Base-by-base conservation (phyloP, 2,329 filamentous ascomycete genomes). In the Fusarium nygamai region DNA sequence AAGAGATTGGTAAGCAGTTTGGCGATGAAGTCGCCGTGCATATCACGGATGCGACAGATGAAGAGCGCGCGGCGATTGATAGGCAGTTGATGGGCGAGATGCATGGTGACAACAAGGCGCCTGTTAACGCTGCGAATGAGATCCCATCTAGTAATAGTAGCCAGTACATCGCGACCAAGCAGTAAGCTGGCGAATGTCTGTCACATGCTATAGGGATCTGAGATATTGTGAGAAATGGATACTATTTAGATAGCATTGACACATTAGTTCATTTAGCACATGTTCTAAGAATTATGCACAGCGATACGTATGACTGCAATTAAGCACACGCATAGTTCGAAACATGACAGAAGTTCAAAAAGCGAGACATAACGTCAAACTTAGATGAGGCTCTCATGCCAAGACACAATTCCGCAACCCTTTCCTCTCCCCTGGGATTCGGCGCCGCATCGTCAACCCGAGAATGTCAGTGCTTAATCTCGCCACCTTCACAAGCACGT, bases 1-100 rank as follows among this genome's bases (percentile, higher is more conserved):
- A 89, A 80, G 72, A 82, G 78, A 78, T 84, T 82, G 75, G 76
- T 17, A 74, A 76, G 12, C 72, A 64, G 3, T 79, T 88, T 61
- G 87, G 86, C 12, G 86, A 88, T 57, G 85, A 88, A 31, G 85
- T 88, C 12, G 85, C 85, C 1, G 83, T 87, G 8, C 80, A 85
- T 50, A 75, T 86, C 12, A 85, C 83, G 8, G 83, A 85, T 71
- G 82, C 83, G 1, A 83, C 82, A 2, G 85, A 85, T 41, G 71
- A 79, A 34, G 70, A 73, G 31, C 57, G 70, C 0, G 70, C 70
- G 3, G 70, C 46, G 8, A 69, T 73, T 27, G 70, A 73, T 2
- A 51, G 67, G n/a, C 38, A 62, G 24, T 20, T 73, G 17, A 61
- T 69, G 12, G 24, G 43, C 1, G 48, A 43, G 4, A 61, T 57